These are phyloP conservation scores for Mrakia blollopis DNA, from an alignment of 768 basidiomycete genomes.

Conservation along the genomic window DNA sequence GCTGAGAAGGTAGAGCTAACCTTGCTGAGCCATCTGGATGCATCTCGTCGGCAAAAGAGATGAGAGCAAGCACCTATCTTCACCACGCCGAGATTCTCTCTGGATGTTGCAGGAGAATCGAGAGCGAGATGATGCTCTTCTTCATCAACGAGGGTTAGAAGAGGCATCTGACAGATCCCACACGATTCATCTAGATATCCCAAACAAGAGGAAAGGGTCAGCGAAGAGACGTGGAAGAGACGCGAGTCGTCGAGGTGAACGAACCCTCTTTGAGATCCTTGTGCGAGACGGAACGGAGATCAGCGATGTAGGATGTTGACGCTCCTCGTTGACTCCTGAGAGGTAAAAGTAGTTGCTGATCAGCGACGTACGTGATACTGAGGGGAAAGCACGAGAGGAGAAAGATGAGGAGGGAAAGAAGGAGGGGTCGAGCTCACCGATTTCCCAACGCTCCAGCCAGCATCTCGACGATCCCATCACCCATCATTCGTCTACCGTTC, in stretches of 20 bases:
- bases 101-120: slow-evolving; percentile 10
- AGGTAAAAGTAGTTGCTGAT: neutral
- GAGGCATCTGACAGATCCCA: slow-evolving; percentile 26
- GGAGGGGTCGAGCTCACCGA: neutral
- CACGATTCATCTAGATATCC: slow-evolving; percentile 16
- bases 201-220: neutral
- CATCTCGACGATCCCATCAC: slow-evolving; percentile 25
- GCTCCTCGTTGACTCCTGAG: slow-evolving; percentile 22
- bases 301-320: slow-evolving; percentile 15
- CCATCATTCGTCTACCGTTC: slow-evolving; percentile 20
- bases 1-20: neutral
- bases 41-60: slow-evolving; percentile 27
- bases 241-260: neutral
- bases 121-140: slow-evolving; percentile 25
- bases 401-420: neutral
- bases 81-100: slow-evolving; percentile 25
- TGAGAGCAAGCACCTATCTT: slow-evolving; percentile 22
- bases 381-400: neutral
- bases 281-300: neutral
- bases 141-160: slow-evolving; percentile 21
- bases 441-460: slow-evolving; percentile 18
- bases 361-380: neutral
- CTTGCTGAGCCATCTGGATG: slow-evolving; percentile 25
- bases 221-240: neutral
- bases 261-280: slow-evolving; percentile 14